phyloP scores from a whole-genome alignment of 2,329 filamentous ascomycete species.

The Fusarium robinianum region DNA sequence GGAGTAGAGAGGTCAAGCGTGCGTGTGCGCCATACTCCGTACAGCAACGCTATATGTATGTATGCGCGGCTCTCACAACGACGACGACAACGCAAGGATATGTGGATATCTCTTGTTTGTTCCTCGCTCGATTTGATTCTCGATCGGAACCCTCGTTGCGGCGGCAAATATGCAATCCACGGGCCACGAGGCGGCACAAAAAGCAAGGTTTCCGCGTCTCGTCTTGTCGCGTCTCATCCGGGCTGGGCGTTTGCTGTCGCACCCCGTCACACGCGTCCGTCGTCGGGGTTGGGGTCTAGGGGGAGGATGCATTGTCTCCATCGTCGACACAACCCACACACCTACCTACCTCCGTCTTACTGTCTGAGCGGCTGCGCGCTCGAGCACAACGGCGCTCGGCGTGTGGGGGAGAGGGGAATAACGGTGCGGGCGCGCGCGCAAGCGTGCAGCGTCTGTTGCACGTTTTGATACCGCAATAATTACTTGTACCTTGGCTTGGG shows the following conservation, averaged over 20 bases:
- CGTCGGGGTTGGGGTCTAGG: too few species aligned
- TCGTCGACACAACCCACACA: slow-evolving; percentile 5
- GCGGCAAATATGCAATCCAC: slow-evolving; percentile 5
- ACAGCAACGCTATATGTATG: slow-evolving; percentile 1
- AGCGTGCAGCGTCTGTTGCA: slow-evolving; percentile 8
- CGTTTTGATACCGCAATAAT: too few species aligned
- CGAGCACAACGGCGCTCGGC: slow-evolving; percentile 1
- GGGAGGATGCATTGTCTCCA: slow-evolving; percentile 8
- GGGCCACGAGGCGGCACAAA: slow-evolving; percentile 10
- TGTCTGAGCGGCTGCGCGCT: background rate
- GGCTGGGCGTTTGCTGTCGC: slow-evolving; percentile 13
- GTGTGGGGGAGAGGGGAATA: slow-evolving; percentile 10
- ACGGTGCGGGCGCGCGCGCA: slow-evolving; percentile 4
- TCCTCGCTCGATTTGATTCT: background rate
- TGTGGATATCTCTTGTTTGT: too few species aligned
- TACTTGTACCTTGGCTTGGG: too few species aligned
- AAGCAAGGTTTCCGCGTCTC: slow-evolving; percentile 1
- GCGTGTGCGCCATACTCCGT: slow-evolving; percentile 5
- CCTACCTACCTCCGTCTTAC: background rate
- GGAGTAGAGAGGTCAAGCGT: too few species aligned
- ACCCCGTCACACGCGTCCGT: slow-evolving; percentile 13
- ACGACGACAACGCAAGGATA: too few species aligned
- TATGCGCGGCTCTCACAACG: too few species aligned
- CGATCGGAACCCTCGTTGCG: background rate
- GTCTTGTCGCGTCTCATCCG: too few species aligned